Evolutionary conservation across 345 rosid genomes (phyloP).

Genomic region (Melaleuca quinquenervia): DNA sequence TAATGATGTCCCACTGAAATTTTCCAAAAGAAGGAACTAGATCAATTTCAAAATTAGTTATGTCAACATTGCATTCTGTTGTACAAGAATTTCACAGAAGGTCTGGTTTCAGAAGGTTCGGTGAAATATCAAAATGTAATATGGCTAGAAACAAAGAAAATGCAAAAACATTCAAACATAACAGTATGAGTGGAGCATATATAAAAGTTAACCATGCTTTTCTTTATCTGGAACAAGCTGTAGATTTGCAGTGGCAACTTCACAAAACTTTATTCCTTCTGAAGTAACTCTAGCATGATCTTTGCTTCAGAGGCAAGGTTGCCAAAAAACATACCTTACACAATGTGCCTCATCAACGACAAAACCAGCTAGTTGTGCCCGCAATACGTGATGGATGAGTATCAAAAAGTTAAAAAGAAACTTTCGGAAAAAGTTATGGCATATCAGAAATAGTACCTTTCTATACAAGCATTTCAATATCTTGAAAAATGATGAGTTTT

Average conservation of each 20-base stretch:
- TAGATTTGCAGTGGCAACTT: too few species aligned
- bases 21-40: not conserved
- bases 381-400: not conserved
- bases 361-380: constrained; percentile 80
- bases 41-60: not conserved
- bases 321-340: constrained; percentile 45
- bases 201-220: too few species aligned
- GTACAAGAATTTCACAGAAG: too few species aligned
- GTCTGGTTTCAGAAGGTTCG: too few species aligned
- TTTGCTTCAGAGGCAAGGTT: not conserved
- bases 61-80: too few species aligned
- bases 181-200: too few species aligned
- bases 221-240: too few species aligned
- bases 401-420: not conserved
- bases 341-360: constrained; percentile 91
- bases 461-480: constrained; percentile 44
- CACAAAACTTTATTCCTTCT: too few species aligned
- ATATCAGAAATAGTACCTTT: constrained; percentile 29
- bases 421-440: not conserved
- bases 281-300: too few species aligned
- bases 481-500: constrained; percentile 55
- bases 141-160: too few species aligned
- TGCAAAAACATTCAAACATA: too few species aligned
- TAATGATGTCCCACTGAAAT: not conserved
- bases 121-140: too few species aligned